Percentiles rank a stretch among this genome's conserved stretches.
phyloP scores from a whole-genome alignment of 371 early-diverging fungal species.

The Entomophthora muscae region DNA sequence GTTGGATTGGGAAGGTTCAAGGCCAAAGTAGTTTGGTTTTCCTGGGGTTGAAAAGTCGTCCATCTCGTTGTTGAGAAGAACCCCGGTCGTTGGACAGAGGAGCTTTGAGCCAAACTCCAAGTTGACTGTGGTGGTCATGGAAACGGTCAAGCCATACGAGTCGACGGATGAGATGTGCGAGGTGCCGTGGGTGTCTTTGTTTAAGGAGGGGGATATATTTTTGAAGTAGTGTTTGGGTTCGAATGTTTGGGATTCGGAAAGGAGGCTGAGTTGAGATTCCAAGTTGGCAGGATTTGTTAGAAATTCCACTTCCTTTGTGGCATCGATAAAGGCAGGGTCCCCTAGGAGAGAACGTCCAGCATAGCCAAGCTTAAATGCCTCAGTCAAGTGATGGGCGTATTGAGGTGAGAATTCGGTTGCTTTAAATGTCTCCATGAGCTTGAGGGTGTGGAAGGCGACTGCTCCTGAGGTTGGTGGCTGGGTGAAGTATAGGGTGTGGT shows the following conservation, averaged over 20 bases:
- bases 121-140: slow-evolving; percentile 91
- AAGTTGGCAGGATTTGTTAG: slow-evolving; percentile 39
- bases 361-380: slow-evolving; percentile 82
- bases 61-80: slow-evolving; percentile 96
- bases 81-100: slow-evolving; percentile 86
- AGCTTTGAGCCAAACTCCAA: slow-evolving; percentile 85
- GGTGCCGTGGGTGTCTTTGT: slow-evolving; percentile 82
- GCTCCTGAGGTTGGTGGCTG: slow-evolving; percentile 70
- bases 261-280: background rate
- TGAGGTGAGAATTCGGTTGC: slow-evolving; percentile 38
- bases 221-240: slow-evolving; percentile 27
- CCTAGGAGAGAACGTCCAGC: slow-evolving; percentile 69
- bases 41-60: slow-evolving; percentile 95
- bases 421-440: slow-evolving; percentile 40
- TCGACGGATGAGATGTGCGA: slow-evolving; percentile 91
- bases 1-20: slow-evolving; percentile 70
- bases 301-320: slow-evolving; percentile 26
- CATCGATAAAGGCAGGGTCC: slow-evolving; percentile 54
- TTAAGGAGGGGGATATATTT: slow-evolving; percentile 68
- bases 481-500: slow-evolving; percentile 30
- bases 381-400: slow-evolving; percentile 62
- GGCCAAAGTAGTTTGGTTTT: slow-evolving; percentile 62
- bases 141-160: slow-evolving; percentile 64
- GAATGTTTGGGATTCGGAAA: background rate
- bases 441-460: slow-evolving; percentile 73